Evolutionary conservation across 2,329 filamentous ascomycete genomes (phyloP).

Genomic region (Calonectria naviculata): DNA sequence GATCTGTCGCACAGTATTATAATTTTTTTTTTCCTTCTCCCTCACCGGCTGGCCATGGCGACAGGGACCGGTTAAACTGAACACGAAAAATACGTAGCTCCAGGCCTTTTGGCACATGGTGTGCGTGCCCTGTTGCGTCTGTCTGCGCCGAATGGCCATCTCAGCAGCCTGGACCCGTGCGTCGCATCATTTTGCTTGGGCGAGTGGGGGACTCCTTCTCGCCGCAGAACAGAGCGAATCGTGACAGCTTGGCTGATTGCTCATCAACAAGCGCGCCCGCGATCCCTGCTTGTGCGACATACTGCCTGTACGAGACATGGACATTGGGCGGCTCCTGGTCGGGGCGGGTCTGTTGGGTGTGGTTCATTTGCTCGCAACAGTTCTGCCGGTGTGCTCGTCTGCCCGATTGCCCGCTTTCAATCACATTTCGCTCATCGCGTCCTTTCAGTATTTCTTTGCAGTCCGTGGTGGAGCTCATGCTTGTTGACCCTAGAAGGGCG

Average conservation of each 20-base stretch:
- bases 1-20: constrained; percentile 41
- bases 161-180: constrained; percentile 36
- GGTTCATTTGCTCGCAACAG: constrained; percentile 19
- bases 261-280: constrained; percentile 26
- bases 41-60: constrained; percentile 21
- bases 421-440: constrained; percentile 10
- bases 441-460: constrained; percentile 3
- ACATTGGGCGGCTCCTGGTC: constrained; percentile 6
- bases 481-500: constrained; percentile 13
- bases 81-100: constrained; percentile 36
- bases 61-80: constrained; percentile 35
- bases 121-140: constrained; percentile 32
- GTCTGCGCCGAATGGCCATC: constrained; percentile 30
- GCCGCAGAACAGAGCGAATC: constrained; percentile 26
- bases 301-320: constrained; percentile 15
- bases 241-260: constrained; percentile 22
- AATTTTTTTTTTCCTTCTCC: constrained; percentile 11
- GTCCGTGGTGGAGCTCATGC: constrained; percentile 5
- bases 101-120: constrained; percentile 36
- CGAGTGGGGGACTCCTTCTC: constrained; percentile 30
- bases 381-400: constrained; percentile 1
- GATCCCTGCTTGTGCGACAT: constrained; percentile 29
- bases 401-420: constrained; percentile 1
- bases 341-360: constrained; percentile 12
- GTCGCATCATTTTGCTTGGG: constrained; percentile 39